Base-by-base conservation (phyloP, 2,329 filamentous ascomycete species). In the Ciborinia camelliae region DNA sequence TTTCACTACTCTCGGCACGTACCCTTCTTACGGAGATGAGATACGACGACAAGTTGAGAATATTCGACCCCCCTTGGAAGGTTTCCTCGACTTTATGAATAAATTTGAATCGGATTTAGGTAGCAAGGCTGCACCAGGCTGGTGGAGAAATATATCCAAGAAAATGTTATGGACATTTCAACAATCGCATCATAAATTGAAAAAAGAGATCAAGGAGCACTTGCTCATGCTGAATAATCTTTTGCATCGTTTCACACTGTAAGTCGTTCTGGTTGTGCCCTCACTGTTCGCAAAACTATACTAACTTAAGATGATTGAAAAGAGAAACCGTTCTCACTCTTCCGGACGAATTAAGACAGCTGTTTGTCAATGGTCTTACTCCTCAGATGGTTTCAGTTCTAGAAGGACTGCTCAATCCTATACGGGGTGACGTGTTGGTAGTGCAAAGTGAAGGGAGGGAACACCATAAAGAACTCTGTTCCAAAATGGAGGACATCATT, bases 121-220 rank as follows among this genome's bases (percentile, higher is more conserved):
- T 12, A 26, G 12, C 18, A 51, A 47, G 5, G 30, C 30, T 15
- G 10, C 7, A 26, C 20, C 43, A 10, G 45, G 45, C 8, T 12
- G 58, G 9, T 41, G 35, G 12, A 43, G 20, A 14, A 35, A 52
- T 18, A 61, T 61, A 26, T 28, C 30, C 15, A 12, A 20, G n/a
- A 61, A 61, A 14, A 20, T 52, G 7, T 32, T 18, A 26, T 61
- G 58, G 58, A 26, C 23, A 52, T 61, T 50, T 30, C 23, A 37
- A 8, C 10, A 6, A 26, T 48, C 45, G 2, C 26, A 32, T 20
- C 14, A 35, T 26, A 10, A 30, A 32, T 3, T 59, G 10, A 35
- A 59, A 23, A 30, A 8, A 30, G 39, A 59, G 28, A 47, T 59
- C 3, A 47, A 47, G 18, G 55, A 35, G 5, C 10, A 32, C 32